Evolutionary conservation across 305 asterid species (phyloP).

Genomic region (Solanum aculeatissimum): DNA sequence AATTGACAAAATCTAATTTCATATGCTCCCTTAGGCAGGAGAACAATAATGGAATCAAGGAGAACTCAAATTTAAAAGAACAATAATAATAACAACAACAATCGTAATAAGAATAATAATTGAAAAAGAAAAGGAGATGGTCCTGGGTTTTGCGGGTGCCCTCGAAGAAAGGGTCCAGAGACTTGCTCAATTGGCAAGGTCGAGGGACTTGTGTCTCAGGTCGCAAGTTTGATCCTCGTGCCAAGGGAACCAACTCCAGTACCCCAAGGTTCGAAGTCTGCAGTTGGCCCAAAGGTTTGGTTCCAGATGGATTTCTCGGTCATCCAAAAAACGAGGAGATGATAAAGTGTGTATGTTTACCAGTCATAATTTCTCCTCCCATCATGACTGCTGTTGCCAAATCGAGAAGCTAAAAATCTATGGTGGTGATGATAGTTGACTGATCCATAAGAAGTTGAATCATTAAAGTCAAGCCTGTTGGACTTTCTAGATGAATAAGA

Average conservation of each 20-base stretch:
- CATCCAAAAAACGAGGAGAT: not conserved
- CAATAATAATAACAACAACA: not conserved
- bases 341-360: constrained; percentile 1
- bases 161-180: not conserved
- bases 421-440: constrained; percentile 26
- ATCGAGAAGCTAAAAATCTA: constrained; percentile 40
- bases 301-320: not conserved
- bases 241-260: not conserved
- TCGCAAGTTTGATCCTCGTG: not conserved
- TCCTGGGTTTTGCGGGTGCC: not conserved
- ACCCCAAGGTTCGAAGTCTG: not conserved
- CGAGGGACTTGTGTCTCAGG: not conserved
- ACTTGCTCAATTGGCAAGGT: not conserved
- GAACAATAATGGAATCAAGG: not conserved
- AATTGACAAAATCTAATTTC: not conserved
- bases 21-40: not conserved
- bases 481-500: constrained; percentile 28
- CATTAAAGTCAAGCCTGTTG: constrained; percentile 8
- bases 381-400: constrained; percentile 22
- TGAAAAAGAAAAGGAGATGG: not conserved
- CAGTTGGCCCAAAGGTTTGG: not conserved
- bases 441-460: constrained; percentile 33
- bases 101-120: not conserved
- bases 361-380: constrained; percentile 34
- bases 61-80: not conserved